Conservation (phyloP, 768 basidiomycete species). For the Lactarius evosmus region DNA sequence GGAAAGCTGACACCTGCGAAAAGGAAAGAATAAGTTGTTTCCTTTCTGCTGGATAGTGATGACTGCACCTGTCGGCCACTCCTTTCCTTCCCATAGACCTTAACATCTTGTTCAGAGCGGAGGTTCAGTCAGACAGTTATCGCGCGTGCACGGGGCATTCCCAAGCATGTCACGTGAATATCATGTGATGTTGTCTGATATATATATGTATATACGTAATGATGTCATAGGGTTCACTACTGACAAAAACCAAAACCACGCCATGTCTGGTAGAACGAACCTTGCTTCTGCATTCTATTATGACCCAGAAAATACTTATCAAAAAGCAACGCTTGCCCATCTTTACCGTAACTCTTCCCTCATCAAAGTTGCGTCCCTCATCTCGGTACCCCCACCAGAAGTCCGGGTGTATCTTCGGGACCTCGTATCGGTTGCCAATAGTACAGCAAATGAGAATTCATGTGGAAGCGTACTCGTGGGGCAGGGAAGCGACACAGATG, state of each 20-base stretch:
- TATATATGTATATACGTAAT: neutral
- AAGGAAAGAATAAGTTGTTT: neutral
- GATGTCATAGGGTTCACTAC: neutral
- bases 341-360: conserved; percentile 27
- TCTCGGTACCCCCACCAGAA: conserved; percentile 19
- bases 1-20: conserved; percentile 13
- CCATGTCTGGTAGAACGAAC: conserved; percentile 11
- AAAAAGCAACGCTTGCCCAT: conserved; percentile 22
- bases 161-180: neutral
- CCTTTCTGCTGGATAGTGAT: neutral
- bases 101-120: conserved; percentile 37
- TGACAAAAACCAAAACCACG: neutral
- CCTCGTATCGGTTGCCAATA: conserved; percentile 41
- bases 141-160: neutral
- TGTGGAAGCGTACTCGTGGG: conserved; percentile 56
- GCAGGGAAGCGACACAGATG: conserved; percentile 53
- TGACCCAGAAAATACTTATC: conserved; percentile 19
- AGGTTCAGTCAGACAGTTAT: neutral
- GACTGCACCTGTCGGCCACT: conserved; percentile 39
- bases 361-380: conserved; percentile 22
- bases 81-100: conserved; percentile 39
- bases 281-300: conserved; percentile 22
- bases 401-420: conserved; percentile 21
- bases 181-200: neutral
- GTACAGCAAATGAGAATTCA: conserved; percentile 39